Conservation (phyloP, 2,329 filamentous ascomycete species). For the Paecilomyces sp. region DNA sequence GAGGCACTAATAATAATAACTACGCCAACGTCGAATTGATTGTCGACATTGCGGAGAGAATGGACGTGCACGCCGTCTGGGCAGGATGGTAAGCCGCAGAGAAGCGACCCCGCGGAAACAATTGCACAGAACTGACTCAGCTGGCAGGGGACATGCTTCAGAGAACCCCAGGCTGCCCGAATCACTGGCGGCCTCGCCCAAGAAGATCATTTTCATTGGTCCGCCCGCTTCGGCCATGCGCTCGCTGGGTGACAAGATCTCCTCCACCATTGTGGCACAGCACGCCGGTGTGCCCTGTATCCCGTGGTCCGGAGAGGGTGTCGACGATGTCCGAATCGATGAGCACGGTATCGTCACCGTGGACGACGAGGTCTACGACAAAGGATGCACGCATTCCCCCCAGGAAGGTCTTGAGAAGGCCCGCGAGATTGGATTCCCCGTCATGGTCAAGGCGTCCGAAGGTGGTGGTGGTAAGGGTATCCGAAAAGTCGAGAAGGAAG, state of each 20-base stretch:
- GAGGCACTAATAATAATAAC: slow-evolving; percentile 99
- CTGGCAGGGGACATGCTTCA: slow-evolving; percentile 80
- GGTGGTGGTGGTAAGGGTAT: slow-evolving; percentile 99
- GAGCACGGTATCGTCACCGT: slow-evolving; percentile 86
- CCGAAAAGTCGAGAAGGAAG: slow-evolving; percentile 81
- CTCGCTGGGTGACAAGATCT: slow-evolving; percentile 98
- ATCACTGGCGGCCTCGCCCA: slow-evolving; percentile 87
- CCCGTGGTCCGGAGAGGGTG: slow-evolving; percentile 96
- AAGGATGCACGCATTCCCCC: slow-evolving; percentile 84
- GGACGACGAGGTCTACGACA: slow-evolving; percentile 72
- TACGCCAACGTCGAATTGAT: slow-evolving; percentile 99
- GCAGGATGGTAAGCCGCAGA: slow-evolving; percentile 73
- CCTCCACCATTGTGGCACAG: slow-evolving; percentile 97
- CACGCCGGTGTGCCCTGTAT: slow-evolving; percentile 95
- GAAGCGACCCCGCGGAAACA: not conserved
- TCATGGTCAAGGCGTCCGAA: slow-evolving; percentile 99
- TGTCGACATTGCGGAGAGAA: slow-evolving; percentile 95
- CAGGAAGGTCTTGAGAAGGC: slow-evolving; percentile 85
- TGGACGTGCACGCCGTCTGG: slow-evolving; percentile 98
- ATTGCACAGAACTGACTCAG: not conserved
- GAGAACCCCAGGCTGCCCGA: slow-evolving; percentile 98
- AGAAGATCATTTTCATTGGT: slow-evolving; percentile 99
- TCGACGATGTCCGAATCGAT: slow-evolving; percentile 73
- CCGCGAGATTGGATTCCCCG: slow-evolving; percentile 87
- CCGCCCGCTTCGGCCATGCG: slow-evolving; percentile 98